phyloP scores from a whole-genome alignment of 177 flowering plant species.

The Vitis hybrid region DNA sequence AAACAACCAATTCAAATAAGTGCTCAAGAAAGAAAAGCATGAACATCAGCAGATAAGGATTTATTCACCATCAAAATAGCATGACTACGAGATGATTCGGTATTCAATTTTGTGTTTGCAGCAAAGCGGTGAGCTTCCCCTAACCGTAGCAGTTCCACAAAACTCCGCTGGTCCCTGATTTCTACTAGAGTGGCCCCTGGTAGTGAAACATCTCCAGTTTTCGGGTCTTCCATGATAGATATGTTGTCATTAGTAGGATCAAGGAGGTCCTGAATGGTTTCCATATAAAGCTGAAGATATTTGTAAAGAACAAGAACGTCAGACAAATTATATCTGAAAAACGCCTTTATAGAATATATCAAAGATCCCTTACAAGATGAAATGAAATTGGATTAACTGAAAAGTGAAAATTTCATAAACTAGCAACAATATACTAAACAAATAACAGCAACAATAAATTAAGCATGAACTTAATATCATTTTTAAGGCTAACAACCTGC shows the following conservation, averaged over 20 bases:
- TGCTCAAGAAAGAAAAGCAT: not conserved
- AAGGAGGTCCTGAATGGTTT: conserved; percentile 95
- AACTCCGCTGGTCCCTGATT: conserved; percentile 77
- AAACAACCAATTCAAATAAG: not conserved
- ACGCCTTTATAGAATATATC: not conserved
- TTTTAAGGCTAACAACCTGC: conserved; percentile 56
- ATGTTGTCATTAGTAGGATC: conserved; percentile 87
- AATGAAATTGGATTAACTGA: not conserved
- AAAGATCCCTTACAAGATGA: not conserved
- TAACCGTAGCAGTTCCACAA: conserved; percentile 68
- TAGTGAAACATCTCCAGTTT: conserved; percentile 90
- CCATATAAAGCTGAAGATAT: conserved; percentile 89
- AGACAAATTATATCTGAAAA: conserved; percentile 1
- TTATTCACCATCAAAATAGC: conserved; percentile 82
- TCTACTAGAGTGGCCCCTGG: conserved; percentile 86
- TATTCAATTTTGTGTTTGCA: conserved; percentile 90
- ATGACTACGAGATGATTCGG: conserved; percentile 98
- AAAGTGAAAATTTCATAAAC: not conserved
- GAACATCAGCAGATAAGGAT: conserved; percentile 2
- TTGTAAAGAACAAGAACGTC: conserved; percentile 5
- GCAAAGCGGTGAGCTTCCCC: conserved; percentile 97
- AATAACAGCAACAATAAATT: conserved; percentile 2
- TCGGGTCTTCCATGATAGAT: conserved; percentile 88
- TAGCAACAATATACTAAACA: not conserved
- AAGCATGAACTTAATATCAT: not conserved